These are phyloP conservation scores for Penicillium decumbens DNA, from an alignment of 2,329 filamentous ascomycete genomes.

Conservation along the genomic window DNA sequence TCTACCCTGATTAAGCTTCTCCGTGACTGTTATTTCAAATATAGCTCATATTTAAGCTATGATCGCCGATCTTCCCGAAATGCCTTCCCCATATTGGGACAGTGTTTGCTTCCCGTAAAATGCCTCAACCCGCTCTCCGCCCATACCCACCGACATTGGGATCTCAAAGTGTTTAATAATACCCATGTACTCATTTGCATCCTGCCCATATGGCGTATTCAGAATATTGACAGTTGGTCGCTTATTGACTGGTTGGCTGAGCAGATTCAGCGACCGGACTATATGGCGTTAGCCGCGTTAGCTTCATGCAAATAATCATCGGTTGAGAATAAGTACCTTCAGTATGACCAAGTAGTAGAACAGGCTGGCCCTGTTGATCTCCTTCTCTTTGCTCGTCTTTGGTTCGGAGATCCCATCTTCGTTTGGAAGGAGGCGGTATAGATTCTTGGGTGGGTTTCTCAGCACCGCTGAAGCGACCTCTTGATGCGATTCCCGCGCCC, in stretches of 20 bases:
- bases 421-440: constrained; percentile 18
- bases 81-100: background rate
- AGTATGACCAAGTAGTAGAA: constrained; percentile 3
- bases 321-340: constrained; percentile 6
- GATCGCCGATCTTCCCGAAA: constrained; percentile 1
- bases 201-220: constrained; percentile 10
- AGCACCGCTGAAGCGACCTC: constrained; percentile 21
- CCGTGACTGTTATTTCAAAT: background rate
- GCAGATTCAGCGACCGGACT: background rate
- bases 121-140: background rate
- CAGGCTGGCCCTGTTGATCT: constrained; percentile 11
- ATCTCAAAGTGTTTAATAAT: constrained; percentile 22
- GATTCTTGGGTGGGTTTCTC: constrained; percentile 22
- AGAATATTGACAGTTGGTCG: constrained; percentile 22
- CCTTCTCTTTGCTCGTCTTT: constrained; percentile 5
- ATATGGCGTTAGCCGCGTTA: background rate
- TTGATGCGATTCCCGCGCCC: constrained; percentile 23
- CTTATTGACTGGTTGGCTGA: constrained; percentile 1
- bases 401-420: constrained; percentile 19
- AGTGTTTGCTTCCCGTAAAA: background rate
- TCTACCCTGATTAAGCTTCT: too few relatives aligned
- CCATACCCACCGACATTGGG: constrained; percentile 8
- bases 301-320: background rate
- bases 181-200: constrained; percentile 3
- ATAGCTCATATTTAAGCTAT: constrained; percentile 2